Conservation (phyloP, 169 alveolate genomes). For the Babesia divergens region DNA sequence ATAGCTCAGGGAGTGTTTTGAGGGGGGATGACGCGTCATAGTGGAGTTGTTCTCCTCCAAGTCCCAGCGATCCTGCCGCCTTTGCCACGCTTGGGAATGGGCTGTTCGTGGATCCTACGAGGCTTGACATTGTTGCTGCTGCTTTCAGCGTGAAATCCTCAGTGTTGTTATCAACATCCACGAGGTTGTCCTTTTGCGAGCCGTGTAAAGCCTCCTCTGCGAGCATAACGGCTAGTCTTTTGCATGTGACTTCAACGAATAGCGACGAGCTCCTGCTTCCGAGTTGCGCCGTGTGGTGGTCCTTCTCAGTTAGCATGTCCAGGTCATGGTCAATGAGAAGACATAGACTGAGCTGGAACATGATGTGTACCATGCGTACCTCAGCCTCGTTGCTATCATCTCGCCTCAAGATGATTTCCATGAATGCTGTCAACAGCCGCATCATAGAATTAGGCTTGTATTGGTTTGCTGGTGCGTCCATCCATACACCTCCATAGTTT, state of each 20-base stretch:
- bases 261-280: conserved; percentile 42
- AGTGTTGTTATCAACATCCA: conserved; percentile 26
- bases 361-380: conserved; percentile 41
- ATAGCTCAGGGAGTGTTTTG: conserved; percentile 36
- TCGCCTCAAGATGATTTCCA: conserved; percentile 30
- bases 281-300: conserved; percentile 20
- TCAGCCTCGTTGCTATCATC: conserved; percentile 38
- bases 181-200: conserved; percentile 21
- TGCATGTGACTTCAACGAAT: conserved; percentile 57
- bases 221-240: conserved; percentile 40
- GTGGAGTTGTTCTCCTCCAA: conserved; percentile 27
- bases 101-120: conserved; percentile 43
- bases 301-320: conserved; percentile 27
- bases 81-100: conserved; percentile 40
- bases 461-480: conserved; percentile 63
- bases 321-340: conserved; percentile 49
- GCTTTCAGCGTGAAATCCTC: conserved; percentile 46
- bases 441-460: conserved; percentile 63
- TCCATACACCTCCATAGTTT: conserved; percentile 68
- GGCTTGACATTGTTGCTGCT: conserved; percentile 57
- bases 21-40: conserved; percentile 34
- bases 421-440: conserved; percentile 35
- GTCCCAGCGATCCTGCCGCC: conserved; percentile 56
- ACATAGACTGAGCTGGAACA: conserved; percentile 55
- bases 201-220: conserved; percentile 46